These are phyloP conservation scores for Mortierella sp. DNA, from an alignment of 371 early-diverging fungal genomes.

Conservation along the genomic window DNA sequence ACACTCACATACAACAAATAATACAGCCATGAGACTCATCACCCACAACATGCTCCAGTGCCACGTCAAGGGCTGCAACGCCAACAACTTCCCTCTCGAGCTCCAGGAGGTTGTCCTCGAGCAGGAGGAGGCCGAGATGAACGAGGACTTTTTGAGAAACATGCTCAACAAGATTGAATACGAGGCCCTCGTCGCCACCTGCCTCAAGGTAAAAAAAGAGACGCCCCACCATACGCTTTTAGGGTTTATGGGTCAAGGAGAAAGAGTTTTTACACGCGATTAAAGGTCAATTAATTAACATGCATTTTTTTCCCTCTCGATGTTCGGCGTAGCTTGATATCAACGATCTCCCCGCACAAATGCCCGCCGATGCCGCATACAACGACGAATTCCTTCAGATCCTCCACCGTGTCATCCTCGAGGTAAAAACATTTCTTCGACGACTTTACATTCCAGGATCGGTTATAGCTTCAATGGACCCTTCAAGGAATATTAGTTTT, in stretches of 20 bases:
- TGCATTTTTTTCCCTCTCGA: neutral
- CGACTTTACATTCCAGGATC: neutral
- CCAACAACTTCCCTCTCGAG: constrained; percentile 90
- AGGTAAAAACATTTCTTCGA: constrained; percentile 65
- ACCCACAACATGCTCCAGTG: constrained; percentile 99
- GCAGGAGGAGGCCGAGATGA: constrained; percentile 86
- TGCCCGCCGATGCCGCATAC: constrained; percentile 79
- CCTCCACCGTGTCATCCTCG: constrained; percentile 84
- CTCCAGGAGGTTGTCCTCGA: constrained; percentile 90
- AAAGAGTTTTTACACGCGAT: neutral
- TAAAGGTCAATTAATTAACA: neutral
- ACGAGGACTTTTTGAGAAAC: constrained; percentile 86
- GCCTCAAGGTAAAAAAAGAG: constrained; percentile 71
- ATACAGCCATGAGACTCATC: constrained; percentile 83
- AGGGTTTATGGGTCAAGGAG: neutral
- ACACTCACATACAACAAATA: constrained; percentile 1
- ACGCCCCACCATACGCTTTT: no score
- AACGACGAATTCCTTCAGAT: constrained; percentile 82
- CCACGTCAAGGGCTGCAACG: constrained; percentile 94
- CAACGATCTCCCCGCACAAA: constrained; percentile 71
- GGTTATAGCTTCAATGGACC: no score
- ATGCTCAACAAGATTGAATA: constrained; percentile 91
- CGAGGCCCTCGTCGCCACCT: constrained; percentile 82
- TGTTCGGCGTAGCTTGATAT: constrained; percentile 74
- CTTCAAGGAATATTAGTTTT: no score